Evolutionary conservation across 768 basidiomycete genomes (phyloP), one percentile per base, ranked within the genome.

Genomic region (Fomitopsis serialis): DNA sequence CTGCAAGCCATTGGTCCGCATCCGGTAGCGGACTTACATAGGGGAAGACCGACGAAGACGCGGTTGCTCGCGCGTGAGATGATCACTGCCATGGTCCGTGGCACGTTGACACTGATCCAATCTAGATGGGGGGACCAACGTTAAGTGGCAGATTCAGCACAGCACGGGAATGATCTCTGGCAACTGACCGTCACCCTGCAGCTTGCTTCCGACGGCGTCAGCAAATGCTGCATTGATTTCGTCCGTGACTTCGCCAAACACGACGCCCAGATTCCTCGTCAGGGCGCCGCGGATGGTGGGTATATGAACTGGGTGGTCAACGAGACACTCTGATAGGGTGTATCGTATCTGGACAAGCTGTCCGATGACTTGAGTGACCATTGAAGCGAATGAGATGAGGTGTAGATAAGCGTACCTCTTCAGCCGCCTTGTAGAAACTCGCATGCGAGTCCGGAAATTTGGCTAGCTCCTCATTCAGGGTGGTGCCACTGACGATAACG

Each of bases 401-500:
- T 5, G 4, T 46, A 15, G 42, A 29, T 35, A 4, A 15, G 23
- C 66, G 9, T 48, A 78, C 79, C 36, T 74, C 73, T 48, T 65
- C 54, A 42, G 72, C 66, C 6, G 70, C 72, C 23, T 72, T 68
- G 54, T 62, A 56, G 48, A 73, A 67, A 35, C 76, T 78, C 9
- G 80, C 64, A n/a, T 70, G 69, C 21, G 75, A 66, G 45, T 78
- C 78, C 6, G 73, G 67, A 12, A 75, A 73, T 55, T 64, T 74
- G 24, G 77, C 70, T 15, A 84, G 61, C 45, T 83, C 82, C 10
- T 82, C 76, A 13, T 80, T 64, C 32, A 74, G 64, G n/a, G 73
- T 53, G 0, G 68, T 63, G 2, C 77, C 74, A 23, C 69, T 70
- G 15, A 76, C 62, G 11, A 82, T 62, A 23, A 79, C 68, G 17